Evolutionary conservation across 202 grass and related monocot genomes (phyloP), one percentile per base, ranked within the genome.

Genomic region (Schoenoplectus triqueter): DNA sequence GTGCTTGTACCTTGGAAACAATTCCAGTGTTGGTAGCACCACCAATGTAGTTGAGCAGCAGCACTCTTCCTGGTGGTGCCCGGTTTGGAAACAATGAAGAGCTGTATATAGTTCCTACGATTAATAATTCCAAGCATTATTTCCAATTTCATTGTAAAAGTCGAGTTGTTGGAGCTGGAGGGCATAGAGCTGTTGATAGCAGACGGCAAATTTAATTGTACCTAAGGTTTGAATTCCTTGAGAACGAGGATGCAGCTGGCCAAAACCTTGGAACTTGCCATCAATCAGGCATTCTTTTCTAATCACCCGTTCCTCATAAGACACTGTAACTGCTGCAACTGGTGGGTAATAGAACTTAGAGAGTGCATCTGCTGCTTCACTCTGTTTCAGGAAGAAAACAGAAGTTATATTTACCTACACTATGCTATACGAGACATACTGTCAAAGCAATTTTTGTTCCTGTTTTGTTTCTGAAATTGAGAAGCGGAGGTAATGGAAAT

Each of bases 11-110:
- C 96, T 98, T 98, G 52, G 89, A 92, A 73, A 95, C 46, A 10
- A 95, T 95, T 72, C 91, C 93, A 84, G 96, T 90, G 72, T 95
- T 98, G 42, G 87, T 95, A 67, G 93, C 86, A 64, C 96, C 96
- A 85, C 96, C 93, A 45, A 98, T 98, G 75, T 95, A 98, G 62
- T 98, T 98, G 76, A 98, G 90, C 44, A 98, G 90, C 84, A 98
- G 71, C 6, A 92, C 91, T 66, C 91, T 95, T 86, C 96, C 96
- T 81, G 87, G 78, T 42, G 93, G 96, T 90, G 91, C 92, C 81
- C 96, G 91, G 68, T 95, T 94, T 13, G 93, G 96, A 88, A 98
- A 94, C 66, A 98, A 90, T 4, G 93, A 89, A 48, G 96, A 98
- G 48, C 91, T 98, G 84, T 98, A 95, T 92, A 98, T 92, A 75